These are phyloP conservation scores for Fusarium subglutinans DNA, from an alignment of 2,329 filamentous ascomycete genomes.

Conservation along the genomic window DNA sequence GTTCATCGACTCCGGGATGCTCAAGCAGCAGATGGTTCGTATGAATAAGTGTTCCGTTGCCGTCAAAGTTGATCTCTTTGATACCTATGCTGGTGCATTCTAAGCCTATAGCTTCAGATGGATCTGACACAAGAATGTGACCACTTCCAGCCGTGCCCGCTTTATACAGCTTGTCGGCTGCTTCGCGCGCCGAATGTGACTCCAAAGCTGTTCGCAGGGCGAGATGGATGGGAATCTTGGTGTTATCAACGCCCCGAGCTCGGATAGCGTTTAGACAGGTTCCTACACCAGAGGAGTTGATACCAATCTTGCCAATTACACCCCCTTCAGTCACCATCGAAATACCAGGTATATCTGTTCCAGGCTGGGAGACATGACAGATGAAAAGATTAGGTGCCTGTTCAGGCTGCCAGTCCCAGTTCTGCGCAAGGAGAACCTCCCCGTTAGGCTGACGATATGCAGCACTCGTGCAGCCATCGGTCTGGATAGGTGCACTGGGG, in stretches of 20 bases:
- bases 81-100: slow-evolving; percentile 37
- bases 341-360: slow-evolving; percentile 54
- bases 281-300: slow-evolving; percentile 68
- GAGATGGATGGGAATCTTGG: slow-evolving; percentile 67
- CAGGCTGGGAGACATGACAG: slow-evolving; percentile 54
- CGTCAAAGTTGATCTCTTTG: slow-evolving; percentile 8
- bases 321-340: slow-evolving; percentile 68
- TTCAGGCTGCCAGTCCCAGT: slow-evolving; percentile 67
- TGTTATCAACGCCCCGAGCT: slow-evolving; percentile 60
- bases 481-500: slow-evolving; percentile 28
- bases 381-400: slow-evolving; percentile 61
- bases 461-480: slow-evolving; percentile 65
- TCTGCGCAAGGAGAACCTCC: slow-evolving; percentile 58
- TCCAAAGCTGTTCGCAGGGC: slow-evolving; percentile 66
- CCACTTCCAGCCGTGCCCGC: slow-evolving; percentile 32
- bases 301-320: slow-evolving; percentile 72
- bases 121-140: slow-evolving; percentile 31
- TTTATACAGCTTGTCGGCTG: background rate
- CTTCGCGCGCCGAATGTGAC: slow-evolving; percentile 41
- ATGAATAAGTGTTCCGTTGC: slow-evolving; percentile 18
- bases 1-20: slow-evolving; percentile 24
- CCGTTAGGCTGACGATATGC: slow-evolving; percentile 51
- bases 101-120: slow-evolving; percentile 25
- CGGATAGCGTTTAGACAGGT: slow-evolving; percentile 70
- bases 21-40: slow-evolving; percentile 34